A percentile compares a stretch with the other conserved stretches of the same genome.
These are phyloP conservation scores for Xylaria polymorpha DNA, from an alignment of 2,329 filamentous ascomycete genomes.

Conservation along the genomic window DNA sequence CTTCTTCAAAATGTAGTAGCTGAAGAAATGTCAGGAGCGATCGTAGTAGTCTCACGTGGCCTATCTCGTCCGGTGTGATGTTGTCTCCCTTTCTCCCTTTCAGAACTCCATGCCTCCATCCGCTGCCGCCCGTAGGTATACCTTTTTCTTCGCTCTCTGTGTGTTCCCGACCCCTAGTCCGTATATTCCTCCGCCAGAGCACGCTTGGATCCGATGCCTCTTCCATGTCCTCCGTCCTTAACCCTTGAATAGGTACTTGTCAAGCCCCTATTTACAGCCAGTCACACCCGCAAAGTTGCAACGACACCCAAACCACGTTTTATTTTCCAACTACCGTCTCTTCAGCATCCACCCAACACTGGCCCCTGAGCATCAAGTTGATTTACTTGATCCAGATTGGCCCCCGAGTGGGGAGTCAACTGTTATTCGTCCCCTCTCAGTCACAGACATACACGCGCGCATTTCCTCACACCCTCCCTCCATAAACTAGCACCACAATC, in stretches of 20 bases:
- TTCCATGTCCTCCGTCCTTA: conserved; percentile 6
- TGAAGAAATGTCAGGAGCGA: conserved; percentile 13
- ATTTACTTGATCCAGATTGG: neutral
- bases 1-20: conserved; percentile 12
- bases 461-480: too few relatives aligned
- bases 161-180: neutral
- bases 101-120: neutral
- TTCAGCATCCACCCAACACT: neutral
- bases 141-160: neutral
- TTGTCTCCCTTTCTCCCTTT: conserved; percentile 8
- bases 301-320: conserved; percentile 1
- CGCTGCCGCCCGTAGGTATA: neutral
- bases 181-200: neutral
- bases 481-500: too few relatives aligned
- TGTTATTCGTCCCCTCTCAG: conserved; percentile 6
- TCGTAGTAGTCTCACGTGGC: conserved; percentile 10
- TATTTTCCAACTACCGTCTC: neutral
- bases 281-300: conserved; percentile 9
- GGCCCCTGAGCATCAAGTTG: neutral
- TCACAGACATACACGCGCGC: conserved; percentile 4
- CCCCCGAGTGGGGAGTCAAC: neutral
- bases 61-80: conserved; percentile 11
- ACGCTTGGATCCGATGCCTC: conserved; percentile 1
- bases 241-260: neutral
- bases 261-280: neutral